Conservation (phyloP, 2,329 filamentous ascomycete species). For the Aureobasidium pullulans region DNA sequence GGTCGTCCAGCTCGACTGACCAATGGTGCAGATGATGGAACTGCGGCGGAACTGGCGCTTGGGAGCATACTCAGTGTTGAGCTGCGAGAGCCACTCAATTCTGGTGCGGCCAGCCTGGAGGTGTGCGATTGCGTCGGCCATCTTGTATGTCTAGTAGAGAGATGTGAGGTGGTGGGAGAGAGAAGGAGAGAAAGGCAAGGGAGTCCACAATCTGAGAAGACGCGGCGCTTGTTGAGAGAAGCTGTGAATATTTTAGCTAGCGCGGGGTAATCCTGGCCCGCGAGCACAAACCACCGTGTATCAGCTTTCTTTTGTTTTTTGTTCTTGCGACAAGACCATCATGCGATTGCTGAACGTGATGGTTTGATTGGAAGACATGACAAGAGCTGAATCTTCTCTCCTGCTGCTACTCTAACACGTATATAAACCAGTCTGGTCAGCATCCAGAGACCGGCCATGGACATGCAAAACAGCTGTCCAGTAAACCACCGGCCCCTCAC, state of each 20-base stretch:
- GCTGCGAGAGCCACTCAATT: constrained; percentile 63
- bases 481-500: constrained; percentile 5
- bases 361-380: background rate
- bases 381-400: no score
- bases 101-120: constrained; percentile 65
- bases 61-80: constrained; percentile 84
- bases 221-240: constrained; percentile 3
- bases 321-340: background rate
- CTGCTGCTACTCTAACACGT: background rate
- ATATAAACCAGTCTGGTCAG: background rate
- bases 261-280: background rate
- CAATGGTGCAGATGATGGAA: constrained; percentile 98
- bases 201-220: background rate
- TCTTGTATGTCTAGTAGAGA: constrained; percentile 23
- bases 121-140: constrained; percentile 76
- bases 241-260: constrained; percentile 5
- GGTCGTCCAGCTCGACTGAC: constrained; percentile 32
- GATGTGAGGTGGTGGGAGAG: constrained; percentile 9
- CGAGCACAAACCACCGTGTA: constrained; percentile 8
- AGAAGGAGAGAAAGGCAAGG: background rate
- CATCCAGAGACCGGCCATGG: background rate
- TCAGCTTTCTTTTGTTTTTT: constrained; percentile 3
- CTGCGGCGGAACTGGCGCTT: constrained; percentile 89
- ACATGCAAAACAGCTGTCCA: background rate
- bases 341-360: background rate